Evolutionary conservation across 2,329 filamentous ascomycete genomes (phyloP), one percentile per base, ranked within the genome.

Genomic region (Ophiostoma piceae): DNA sequence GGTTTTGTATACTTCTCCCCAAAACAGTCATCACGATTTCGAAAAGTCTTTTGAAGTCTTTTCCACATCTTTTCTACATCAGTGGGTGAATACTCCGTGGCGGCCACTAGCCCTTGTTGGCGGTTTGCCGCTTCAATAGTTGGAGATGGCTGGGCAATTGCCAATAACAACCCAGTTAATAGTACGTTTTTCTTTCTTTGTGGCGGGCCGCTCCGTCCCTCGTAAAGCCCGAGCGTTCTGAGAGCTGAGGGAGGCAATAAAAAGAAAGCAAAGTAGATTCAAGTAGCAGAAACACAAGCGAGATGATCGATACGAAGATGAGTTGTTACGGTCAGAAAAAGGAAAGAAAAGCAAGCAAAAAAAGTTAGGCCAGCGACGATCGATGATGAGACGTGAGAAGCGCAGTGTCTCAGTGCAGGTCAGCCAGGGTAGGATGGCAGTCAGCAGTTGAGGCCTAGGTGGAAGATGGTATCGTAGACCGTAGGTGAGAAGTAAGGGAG

Each of bases 41-140:
- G 11, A 41, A 41, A 41, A 29, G 26, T 41, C 4, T 19, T 57
- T 26, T 26, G 8, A 41, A 35, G 35, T 41, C 7, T 19, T 57
- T 57, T 57, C 22, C 12, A 57, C 51, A 11, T 14, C 51, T 57
- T 26, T 57, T 26, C 22, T 22, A 26, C 51, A 26, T 3, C 12
- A 57, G 22, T 26, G 3, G 22, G 51, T 22, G n/a, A 26, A 26
- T 26, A 22, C 22, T 12, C 9, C 9, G 22, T 26, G 51, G 51
- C 51, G 51, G 51, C 51, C n/a, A 26, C 51, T 57, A 57, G 51
- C 51, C 51, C 51, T 57, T 57, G 51, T 57, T 26, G 51, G 51
- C 51, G 51, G 29, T 26, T 26, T 57, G 51, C 51, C 51, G 22
- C 3, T 57, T 26, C n/a, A 22, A 22, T 54, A 57, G 51, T 57